Conservation (phyloP, 176 grass and related monocot genomes). For the Typha latifolia region DNA sequence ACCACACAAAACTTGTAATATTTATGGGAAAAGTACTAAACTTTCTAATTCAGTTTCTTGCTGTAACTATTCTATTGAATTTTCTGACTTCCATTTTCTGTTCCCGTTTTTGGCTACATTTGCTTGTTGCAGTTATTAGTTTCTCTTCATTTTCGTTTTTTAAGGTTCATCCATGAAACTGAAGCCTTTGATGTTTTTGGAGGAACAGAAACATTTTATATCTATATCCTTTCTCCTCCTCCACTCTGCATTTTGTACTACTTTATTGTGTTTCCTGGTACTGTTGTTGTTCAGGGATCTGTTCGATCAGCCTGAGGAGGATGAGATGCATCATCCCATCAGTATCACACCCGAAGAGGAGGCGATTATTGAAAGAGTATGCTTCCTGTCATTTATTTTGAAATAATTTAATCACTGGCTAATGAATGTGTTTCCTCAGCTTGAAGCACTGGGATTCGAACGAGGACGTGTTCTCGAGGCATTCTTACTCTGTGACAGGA, state of each 20-base stretch:
- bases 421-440: constrained; percentile 29
- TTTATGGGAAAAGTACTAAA: too few relatives aligned
- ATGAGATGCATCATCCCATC: constrained; percentile 89
- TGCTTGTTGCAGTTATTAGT: too few relatives aligned
- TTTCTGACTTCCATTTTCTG: too few relatives aligned
- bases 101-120: too few relatives aligned
- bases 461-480: constrained; percentile 69
- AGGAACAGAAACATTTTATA: neutral
- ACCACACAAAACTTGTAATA: too few relatives aligned
- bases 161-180: neutral
- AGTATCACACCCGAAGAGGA: constrained; percentile 85
- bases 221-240: neutral
- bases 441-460: constrained; percentile 93
- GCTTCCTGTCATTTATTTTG: neutral
- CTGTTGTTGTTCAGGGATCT: constrained; percentile 36
- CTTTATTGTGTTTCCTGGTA: constrained; percentile 10
- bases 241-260: neutral
- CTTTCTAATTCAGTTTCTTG: too few relatives aligned
- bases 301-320: constrained; percentile 64
- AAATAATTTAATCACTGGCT: neutral
- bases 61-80: too few relatives aligned
- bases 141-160: too few relatives aligned
- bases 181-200: neutral
- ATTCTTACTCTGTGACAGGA: constrained; percentile 88
- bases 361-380: constrained; percentile 82